Evolutionary conservation across 1,284 basidiomycete species (phyloP), one percentile per base, ranked within the genome.

Genomic region (Tremellales sp.): DNA sequence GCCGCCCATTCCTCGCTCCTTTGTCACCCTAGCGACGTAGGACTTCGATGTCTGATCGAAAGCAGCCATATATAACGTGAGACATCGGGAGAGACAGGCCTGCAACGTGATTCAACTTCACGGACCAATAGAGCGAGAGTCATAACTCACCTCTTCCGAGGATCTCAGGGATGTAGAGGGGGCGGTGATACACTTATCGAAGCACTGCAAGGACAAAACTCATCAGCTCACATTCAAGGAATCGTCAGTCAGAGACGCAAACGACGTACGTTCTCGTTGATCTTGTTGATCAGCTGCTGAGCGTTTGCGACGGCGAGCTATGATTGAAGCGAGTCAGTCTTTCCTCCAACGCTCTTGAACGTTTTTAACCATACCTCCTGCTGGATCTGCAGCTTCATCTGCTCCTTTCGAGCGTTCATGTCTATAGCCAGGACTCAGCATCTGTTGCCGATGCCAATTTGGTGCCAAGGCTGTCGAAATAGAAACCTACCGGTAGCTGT

Each of bases 281-380:
- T 72, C 64, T 73, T 73, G 62, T 68, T 72, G 52, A 73, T 69
- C 45, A 73, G 56, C 48, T 68, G 66, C 57, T 73, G 70, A 26
- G 71, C 71, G 43, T 71, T 68, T 42, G 70, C 71, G 27, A 71
- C 58, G 12, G 71, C 69, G 32, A 73, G 61, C 65, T 68, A 35
- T 5, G 22, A 14, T 26, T 24, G 29, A n/a, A n/a, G 37, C 45
- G 18, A 43, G 32, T 32, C 6, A 24, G 5, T 13, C 9, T 29
- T 31, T 12, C 12, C 16, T 22, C 36, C 13, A 18, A 14, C n/a
- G 27, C n/a, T 29, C n/a, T 21, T 35, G 36, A 6, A 27, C 22
- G 14, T 5, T 7, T 8, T n/a, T 10, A 37, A 41, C 13, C 59
- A 32, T 43, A 65, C 60, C 54, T 73, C 71, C 50, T 72, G 70